Evolutionary conservation across 768 basidiomycete species (phyloP).

Genomic region (Gloeostereum incarnatum): DNA sequence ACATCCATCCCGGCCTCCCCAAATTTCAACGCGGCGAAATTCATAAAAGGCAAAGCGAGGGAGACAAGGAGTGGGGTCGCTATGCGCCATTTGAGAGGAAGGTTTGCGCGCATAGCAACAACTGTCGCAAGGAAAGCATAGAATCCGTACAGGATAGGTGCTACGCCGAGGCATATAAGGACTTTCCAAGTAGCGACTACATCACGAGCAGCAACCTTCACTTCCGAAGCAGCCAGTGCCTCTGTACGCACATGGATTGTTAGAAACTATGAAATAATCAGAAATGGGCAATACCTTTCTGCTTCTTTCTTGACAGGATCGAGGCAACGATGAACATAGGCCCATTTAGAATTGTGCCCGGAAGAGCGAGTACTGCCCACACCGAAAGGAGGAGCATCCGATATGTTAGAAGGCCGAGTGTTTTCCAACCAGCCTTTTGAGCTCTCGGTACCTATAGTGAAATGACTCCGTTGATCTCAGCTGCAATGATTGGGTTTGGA

Average conservation of each 20-base stretch:
- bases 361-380: slow-evolving; percentile 82
- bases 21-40: slow-evolving; percentile 90
- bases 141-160: slow-evolving; percentile 76
- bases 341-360: slow-evolving; percentile 84
- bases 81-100: slow-evolving; percentile 53
- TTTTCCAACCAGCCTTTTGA: slow-evolving; percentile 80
- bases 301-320: slow-evolving; percentile 79
- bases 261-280: slow-evolving; percentile 3
- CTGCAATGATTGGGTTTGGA: slow-evolving; percentile 4
- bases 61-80: slow-evolving; percentile 75
- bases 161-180: slow-evolving; percentile 84
- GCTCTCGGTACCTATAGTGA: slow-evolving; percentile 70
- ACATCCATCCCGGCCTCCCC: slow-evolving; percentile 98
- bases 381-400: slow-evolving; percentile 65
- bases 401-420: slow-evolving; percentile 75
- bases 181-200: slow-evolving; percentile 99
- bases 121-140: slow-evolving; percentile 77
- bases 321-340: slow-evolving; percentile 92
- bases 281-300: slow-evolving; percentile 54
- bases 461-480: too few species aligned
- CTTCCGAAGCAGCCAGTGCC: slow-evolving; percentile 90
- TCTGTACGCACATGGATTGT: slow-evolving; percentile 36
- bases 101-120: slow-evolving; percentile 58
- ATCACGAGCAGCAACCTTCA: slow-evolving; percentile 93
- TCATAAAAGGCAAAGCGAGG: slow-evolving; percentile 74